Evolutionary conservation across 305 asterid genomes (phyloP), one percentile per base, ranked within the genome.

Genomic region (Fraxinus dipetala): DNA sequence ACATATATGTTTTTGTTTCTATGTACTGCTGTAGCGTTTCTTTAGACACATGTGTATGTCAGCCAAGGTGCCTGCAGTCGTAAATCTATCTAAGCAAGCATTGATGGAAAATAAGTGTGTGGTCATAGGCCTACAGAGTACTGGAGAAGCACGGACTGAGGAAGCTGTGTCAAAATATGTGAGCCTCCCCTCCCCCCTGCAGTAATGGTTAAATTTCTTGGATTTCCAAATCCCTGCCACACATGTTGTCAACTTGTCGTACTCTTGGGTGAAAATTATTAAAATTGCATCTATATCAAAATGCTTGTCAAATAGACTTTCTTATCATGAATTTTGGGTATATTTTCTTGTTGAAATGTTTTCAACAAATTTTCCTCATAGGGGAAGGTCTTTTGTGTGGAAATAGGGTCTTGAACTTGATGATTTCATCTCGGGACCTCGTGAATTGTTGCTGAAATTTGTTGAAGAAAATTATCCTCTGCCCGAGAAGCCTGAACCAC

Each of bases 121-220:
- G 82, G 98, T 96, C 82, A 83, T 96, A 83, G 99, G 99, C 86
- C 89, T 96, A 77, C 99, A 96, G 90, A 96, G 98, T 84, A 96
- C 99, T 79, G 99, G 99, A 89, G 99, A 94, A 87, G 99, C 98
- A 77, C 91, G 98, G 40, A 94, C 98, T 22, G 99, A 96, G 87
- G 99, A 96, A 91, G 98, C 97, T 18, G 90, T 96, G 78, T 89
- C 98, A 80, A 96, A 96, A 96, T 91, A 94, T 89, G 99, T 96
- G 85, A 87, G 95, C 79, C 78, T 26, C 6, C 36, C 31, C 18
- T 2, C 35, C 9, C 35, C 28, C 70, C 7, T 24, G 4, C 13
- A 14, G 61, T 81, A 65, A 76, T 20, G 45, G 76, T 78, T 61
- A 75, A 38, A 28, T 34, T 81, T 7, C 69, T 79, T 69, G 14